These are phyloP conservation scores for Cryptosporidium tyzzeri DNA, from an alignment of 169 alveolate species.

Conservation along the genomic window DNA sequence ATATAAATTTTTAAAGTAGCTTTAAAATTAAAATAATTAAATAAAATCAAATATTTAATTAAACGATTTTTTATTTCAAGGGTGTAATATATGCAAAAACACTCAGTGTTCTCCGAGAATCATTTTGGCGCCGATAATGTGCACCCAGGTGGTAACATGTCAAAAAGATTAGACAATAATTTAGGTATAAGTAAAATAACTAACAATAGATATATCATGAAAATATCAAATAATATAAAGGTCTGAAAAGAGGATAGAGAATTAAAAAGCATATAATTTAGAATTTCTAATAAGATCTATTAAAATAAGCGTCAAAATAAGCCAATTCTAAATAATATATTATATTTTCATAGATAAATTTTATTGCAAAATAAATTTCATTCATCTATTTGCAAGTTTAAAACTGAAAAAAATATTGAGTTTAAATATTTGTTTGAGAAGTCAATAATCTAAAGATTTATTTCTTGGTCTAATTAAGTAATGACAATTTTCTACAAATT, in stretches of 20 bases:
- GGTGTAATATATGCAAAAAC: not conserved
- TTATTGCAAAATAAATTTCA: not conserved
- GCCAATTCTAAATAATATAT: not conserved
- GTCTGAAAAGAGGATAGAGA: not conserved
- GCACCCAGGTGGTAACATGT: slow-evolving; percentile 77
- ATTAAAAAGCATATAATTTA: not conserved
- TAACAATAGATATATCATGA: not conserved
- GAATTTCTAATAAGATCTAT: not conserved
- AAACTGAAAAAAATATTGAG: not conserved
- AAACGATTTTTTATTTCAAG: not conserved
- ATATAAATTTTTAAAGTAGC: no score
- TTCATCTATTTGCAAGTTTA: not conserved
- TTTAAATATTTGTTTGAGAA: not conserved
- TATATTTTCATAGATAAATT: not conserved
- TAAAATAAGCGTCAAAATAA: not conserved
- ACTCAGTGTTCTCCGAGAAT: slow-evolving; percentile 5
- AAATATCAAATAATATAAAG: not conserved
- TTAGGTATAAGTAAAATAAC: not conserved
- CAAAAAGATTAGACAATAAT: slow-evolving; percentile 11
- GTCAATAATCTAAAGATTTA: not conserved
- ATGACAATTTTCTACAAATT: not conserved
- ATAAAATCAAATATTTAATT: not conserved
- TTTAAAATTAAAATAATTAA: no score
- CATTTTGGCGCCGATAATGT: slow-evolving; percentile 38
- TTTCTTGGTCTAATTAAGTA: not conserved